Conservation (phyloP, 2,329 filamentous ascomycete species). For the Nigrospora osmanthi region DNA sequence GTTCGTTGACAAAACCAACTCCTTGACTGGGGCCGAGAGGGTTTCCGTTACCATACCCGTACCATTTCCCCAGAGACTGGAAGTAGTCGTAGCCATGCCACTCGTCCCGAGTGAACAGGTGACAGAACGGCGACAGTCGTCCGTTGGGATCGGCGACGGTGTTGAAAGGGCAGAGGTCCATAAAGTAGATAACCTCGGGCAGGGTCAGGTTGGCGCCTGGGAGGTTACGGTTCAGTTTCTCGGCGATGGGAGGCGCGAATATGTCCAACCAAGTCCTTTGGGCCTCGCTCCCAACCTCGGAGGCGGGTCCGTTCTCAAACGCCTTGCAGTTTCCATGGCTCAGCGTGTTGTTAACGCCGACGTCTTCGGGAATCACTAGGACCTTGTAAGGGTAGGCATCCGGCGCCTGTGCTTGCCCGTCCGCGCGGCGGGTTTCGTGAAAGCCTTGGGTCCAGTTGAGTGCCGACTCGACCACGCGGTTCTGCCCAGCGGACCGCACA, state of each 20-base stretch:
- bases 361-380: constrained; percentile 61
- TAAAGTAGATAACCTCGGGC: constrained; percentile 60
- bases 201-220: constrained; percentile 57
- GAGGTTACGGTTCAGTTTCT: constrained; percentile 61
- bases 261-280: constrained; percentile 50
- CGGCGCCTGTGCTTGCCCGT: constrained; percentile 29
- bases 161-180: constrained; percentile 85
- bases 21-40: constrained; percentile 77
- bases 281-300: constrained; percentile 37
- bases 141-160: constrained; percentile 58
- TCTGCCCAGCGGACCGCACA: constrained; percentile 61
- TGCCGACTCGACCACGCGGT: constrained; percentile 68
- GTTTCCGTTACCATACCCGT: constrained; percentile 71
- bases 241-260: constrained; percentile 61
- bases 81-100: constrained; percentile 79
- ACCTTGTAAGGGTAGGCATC: constrained; percentile 45
- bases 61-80: constrained; percentile 75
- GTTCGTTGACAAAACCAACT: constrained; percentile 50
- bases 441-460: constrained; percentile 71
- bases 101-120: constrained; percentile 63
- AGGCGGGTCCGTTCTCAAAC: constrained; percentile 56
- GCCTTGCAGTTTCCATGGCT: constrained; percentile 63
- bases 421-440: constrained; percentile 40
- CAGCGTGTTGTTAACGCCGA: constrained; percentile 71
- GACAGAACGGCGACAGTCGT: constrained; percentile 64